These are phyloP conservation scores for Porodaedalea pini DNA, from an alignment of 1,284 basidiomycete species.

Conservation along the genomic window DNA sequence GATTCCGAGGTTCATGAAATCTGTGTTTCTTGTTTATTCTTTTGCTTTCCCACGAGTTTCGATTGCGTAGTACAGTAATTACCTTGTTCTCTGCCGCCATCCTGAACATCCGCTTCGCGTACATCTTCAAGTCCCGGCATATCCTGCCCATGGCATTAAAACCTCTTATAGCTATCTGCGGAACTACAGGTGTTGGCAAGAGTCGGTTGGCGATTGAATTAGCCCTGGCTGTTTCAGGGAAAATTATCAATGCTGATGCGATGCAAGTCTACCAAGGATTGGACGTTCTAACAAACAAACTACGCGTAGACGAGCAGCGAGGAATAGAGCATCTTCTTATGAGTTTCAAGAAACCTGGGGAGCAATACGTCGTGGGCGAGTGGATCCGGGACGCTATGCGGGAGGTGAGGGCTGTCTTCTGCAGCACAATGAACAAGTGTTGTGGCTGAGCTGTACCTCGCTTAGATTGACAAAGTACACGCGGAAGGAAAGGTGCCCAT, in stretches of 20 bases:
- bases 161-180: slow-evolving; percentile 83
- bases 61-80: neutral
- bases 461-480: slow-evolving; percentile 71
- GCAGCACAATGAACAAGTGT: neutral
- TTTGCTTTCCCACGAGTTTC: too few species aligned
- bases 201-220: slow-evolving; percentile 90
- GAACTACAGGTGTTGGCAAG: slow-evolving; percentile 97
- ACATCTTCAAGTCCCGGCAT: too few species aligned
- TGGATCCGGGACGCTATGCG: slow-evolving; percentile 78
- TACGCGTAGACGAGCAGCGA: slow-evolving; percentile 70
- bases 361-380: slow-evolving; percentile 84
- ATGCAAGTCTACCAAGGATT: slow-evolving; percentile 98
- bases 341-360: slow-evolving; percentile 79
- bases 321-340: slow-evolving; percentile 89
- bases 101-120: too few species aligned
- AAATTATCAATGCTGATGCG: slow-evolving; percentile 92
- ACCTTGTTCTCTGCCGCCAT: too few species aligned
- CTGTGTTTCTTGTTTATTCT: neutral
- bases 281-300: slow-evolving; percentile 95
- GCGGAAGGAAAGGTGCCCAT: slow-evolving; percentile 69
- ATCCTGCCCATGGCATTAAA: slow-evolving; percentile 39
- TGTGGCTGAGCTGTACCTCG: neutral
- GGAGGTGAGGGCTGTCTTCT: slow-evolving; percentile 40
- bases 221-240: slow-evolving; percentile 51
- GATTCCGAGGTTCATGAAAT: slow-evolving; percentile 16